These are phyloP conservation scores for Apiospora koreana DNA, from an alignment of 2,329 filamentous ascomycete genomes.

Conservation along the genomic window DNA sequence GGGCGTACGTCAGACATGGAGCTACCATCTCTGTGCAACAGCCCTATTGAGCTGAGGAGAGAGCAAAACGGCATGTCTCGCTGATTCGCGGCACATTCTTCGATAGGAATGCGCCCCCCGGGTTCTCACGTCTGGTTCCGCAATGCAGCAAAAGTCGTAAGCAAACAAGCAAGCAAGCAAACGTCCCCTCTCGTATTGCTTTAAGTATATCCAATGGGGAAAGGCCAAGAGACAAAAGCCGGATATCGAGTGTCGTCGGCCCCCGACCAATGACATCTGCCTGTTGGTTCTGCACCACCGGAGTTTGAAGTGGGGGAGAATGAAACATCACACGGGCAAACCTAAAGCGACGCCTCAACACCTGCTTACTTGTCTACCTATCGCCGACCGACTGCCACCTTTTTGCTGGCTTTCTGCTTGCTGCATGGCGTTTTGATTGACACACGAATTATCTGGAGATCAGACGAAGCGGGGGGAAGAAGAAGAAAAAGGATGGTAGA, in stretches of 20 bases:
- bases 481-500: background rate
- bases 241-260: background rate
- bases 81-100: background rate
- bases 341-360: background rate
- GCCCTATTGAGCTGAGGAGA: background rate
- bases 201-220: background rate
- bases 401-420: background rate
- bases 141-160: background rate
- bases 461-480: background rate
- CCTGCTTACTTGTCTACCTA: too few species aligned
- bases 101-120: background rate
- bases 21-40: background rate
- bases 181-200: background rate
- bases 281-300: background rate
- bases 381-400: background rate
- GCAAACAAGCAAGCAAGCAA: background rate
- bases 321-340: background rate
- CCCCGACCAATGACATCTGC: background rate
- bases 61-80: background rate
- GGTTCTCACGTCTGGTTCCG: background rate
- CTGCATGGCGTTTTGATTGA: background rate
- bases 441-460: background rate
- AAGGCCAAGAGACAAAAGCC: background rate
- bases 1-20: background rate
- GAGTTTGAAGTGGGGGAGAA: constrained; percentile 1